phyloP scores from a whole-genome alignment of 208 protist species.

The Leishmania arabica region DNA sequence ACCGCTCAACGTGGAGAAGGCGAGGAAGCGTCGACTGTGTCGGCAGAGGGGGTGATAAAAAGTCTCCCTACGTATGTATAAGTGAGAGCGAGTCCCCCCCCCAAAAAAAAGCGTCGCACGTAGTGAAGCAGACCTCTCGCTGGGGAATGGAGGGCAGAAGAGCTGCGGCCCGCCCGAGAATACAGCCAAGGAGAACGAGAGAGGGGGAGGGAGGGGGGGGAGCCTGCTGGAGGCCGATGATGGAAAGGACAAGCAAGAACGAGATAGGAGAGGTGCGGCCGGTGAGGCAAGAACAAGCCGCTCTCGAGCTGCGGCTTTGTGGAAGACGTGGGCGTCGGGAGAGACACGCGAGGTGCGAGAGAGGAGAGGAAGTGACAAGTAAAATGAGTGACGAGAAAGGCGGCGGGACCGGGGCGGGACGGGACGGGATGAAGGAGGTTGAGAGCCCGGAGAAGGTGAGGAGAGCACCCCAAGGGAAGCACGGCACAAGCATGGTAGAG shows the following conservation, averaged over 20 bases:
- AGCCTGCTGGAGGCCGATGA: not conserved
- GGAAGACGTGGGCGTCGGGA: not conserved
- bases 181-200: not conserved
- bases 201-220: not conserved
- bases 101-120: not conserved
- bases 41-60: not conserved
- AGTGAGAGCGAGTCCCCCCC: not conserved
- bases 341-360: not conserved
- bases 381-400: not conserved
- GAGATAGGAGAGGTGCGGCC: not conserved
- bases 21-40: not conserved
- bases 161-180: not conserved
- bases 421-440: not conserved
- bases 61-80: not conserved
- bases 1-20: not conserved
- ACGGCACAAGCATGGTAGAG: no score
- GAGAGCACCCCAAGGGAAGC: no score
- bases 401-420: not conserved
- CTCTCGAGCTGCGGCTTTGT: not conserved
- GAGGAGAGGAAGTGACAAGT: not conserved
- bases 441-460: not conserved
- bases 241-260: not conserved
- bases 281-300: not conserved
- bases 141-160: not conserved
- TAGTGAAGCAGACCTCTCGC: not conserved